Base-by-base conservation (phyloP, 345 rosid species). In the Combretum micranthum region DNA sequence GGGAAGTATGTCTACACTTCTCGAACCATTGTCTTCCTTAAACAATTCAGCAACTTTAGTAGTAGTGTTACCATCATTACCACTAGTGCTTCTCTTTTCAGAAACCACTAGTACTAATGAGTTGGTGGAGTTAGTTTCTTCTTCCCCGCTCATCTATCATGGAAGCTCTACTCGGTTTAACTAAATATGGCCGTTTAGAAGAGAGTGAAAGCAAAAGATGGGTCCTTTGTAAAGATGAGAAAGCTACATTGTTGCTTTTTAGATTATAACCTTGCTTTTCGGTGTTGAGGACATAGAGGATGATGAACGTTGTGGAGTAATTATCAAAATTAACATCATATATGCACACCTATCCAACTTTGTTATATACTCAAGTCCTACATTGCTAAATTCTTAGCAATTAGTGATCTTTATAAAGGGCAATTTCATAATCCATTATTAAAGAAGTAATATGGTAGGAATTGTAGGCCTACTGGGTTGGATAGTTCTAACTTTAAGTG, bases 101-200 rank as follows among this genome's bases (percentile, higher is more conserved):
- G 76, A 51, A 12, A 70, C 83, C 64, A 72, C 67, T 0, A 82
- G 78, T 6, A 77, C 76, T 1, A 80, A 65, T 67, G 86, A 64
- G n/a, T 80, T 55, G 26, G 70, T 46, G 12, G 50, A 37, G 57
- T 44, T 17, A 7, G 10, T 32, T 32, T 32, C 39, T 32, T n/a
- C n/a, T n/a, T 52, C 73, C n/a, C 1, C 22, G 55, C 13, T 69
- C 69, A 0, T 50, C 58, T 3, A 60, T 39, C 4, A 14, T 20
- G 16, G 74, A 37, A 17, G 48, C 44, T 15, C 13, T 55, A 49
- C 50, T 23, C 15, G 69, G 4, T 48, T 63, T 37, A 50, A 59
- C 1, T 13, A 51, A 26, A 46, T 15, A 5, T 50, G 62, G 25
- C 13, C 25, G 39, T 32, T 32, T 66, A 21, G 59, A 12, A 17